phyloP scores from a whole-genome alignment of 805 yeast species.

The Ogataea populi-albae region DNA sequence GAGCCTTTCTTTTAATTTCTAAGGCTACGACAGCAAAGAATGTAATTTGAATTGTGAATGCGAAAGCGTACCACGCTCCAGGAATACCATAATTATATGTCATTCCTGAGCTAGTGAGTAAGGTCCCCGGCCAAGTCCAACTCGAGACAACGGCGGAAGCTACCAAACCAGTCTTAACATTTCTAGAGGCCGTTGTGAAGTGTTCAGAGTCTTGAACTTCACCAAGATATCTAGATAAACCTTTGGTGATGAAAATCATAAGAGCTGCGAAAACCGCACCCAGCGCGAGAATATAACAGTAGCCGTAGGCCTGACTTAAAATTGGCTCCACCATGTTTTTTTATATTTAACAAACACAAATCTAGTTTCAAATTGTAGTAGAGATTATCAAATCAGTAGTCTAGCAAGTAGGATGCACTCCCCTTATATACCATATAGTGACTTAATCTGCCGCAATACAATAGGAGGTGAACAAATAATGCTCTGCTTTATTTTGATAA shows the following conservation, averaged over 20 bases:
- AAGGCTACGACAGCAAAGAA: constrained; percentile 37
- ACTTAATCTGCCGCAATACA: too few relatives aligned
- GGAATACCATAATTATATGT: constrained; percentile 23
- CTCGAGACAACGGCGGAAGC: constrained; percentile 43
- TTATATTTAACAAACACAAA: too few relatives aligned
- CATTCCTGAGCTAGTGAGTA: constrained; percentile 25
- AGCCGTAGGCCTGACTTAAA: constrained; percentile 37
- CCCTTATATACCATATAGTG: too few relatives aligned
- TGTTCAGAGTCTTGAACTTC: constrained; percentile 42
- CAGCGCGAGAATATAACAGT: constrained; percentile 38
- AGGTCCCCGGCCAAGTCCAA: constrained; percentile 34
- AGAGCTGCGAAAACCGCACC: constrained; percentile 45
- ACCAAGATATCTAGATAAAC: constrained; percentile 36
- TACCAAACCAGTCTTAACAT: constrained; percentile 41
- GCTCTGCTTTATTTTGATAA: too few relatives aligned
- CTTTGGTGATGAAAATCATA: constrained; percentile 38
- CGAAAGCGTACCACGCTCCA: constrained; percentile 27
- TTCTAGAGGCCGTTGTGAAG: constrained; percentile 44
- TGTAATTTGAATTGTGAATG: constrained; percentile 37
- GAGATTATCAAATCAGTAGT: too few relatives aligned
- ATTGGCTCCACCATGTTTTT: constrained; percentile 20
- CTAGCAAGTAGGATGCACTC: too few relatives aligned
- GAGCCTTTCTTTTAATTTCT: constrained; percentile 40
- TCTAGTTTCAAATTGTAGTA: too few relatives aligned
- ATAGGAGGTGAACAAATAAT: too few relatives aligned